Evolutionary conservation across 2,329 filamentous ascomycete species (phyloP).

Genomic region (Pseudogymnoascus sp.): DNA sequence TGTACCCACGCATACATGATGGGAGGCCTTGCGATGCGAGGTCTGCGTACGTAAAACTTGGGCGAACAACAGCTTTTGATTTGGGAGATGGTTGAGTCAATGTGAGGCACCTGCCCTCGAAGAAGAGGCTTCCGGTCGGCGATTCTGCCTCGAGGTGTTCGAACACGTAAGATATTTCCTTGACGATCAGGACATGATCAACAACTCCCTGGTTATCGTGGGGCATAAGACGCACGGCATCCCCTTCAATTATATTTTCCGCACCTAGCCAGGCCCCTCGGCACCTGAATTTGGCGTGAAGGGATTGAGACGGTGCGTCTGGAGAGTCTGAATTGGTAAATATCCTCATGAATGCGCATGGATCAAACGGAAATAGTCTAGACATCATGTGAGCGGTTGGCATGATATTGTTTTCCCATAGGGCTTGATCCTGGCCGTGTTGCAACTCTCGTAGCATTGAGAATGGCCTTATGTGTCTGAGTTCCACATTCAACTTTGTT

Average conservation of each 20-base stretch:
- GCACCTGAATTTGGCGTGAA: constrained; percentile 1
- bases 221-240: constrained; percentile 5
- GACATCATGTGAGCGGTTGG: not conserved
- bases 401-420: constrained; percentile 1
- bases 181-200: not conserved
- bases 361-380: not conserved
- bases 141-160: constrained; percentile 1
- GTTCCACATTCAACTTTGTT: not conserved
- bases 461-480: constrained; percentile 1
- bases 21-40: not conserved
- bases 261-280: constrained; percentile 4
- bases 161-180: not conserved
- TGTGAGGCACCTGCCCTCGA: constrained; percentile 4
- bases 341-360: not conserved
- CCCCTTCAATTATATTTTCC: constrained; percentile 10
- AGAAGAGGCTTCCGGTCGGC: not conserved
- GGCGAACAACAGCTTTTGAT: not conserved
- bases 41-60: not conserved
- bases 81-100: not conserved
- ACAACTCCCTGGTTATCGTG: not conserved
- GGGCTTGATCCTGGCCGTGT: not conserved
- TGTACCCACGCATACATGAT: not conserved
- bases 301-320: not conserved
- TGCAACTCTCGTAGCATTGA: constrained; percentile 8
- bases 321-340: not conserved